Percentiles rank a stretch among this genome's conserved stretches.
phyloP scores from a whole-genome alignment of 352 stramenopile genomes.

The Halophytophthora polymorphica region DNA sequence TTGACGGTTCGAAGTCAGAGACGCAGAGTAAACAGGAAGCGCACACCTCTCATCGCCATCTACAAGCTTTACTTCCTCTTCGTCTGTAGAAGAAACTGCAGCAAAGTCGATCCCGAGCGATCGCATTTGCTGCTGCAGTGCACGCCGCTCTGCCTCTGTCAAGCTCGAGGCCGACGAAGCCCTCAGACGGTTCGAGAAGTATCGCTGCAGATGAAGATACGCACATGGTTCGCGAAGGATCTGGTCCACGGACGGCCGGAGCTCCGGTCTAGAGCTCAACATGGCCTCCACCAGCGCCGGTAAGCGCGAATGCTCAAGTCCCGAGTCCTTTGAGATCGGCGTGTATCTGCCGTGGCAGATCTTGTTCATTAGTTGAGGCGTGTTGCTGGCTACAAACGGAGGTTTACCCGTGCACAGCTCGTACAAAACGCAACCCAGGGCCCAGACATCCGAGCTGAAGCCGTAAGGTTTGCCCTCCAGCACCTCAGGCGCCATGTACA shows the following conservation, averaged over 20 bases:
- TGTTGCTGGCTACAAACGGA: conserved; percentile 52
- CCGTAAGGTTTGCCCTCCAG: conserved; percentile 78
- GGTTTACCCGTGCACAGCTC: conserved; percentile 70
- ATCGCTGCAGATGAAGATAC: conserved; percentile 30
- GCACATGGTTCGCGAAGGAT: conserved; percentile 32
- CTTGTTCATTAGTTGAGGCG: conserved; percentile 48
- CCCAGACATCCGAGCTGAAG: conserved; percentile 85
- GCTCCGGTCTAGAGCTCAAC: conserved; percentile 29
- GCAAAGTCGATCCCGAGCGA: conserved; percentile 17
- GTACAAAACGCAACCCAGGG: conserved; percentile 85
- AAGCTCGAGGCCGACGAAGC: conserved; percentile 3
- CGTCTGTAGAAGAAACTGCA: not conserved
- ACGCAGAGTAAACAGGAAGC: not conserved
- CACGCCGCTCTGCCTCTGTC: conserved; percentile 17
- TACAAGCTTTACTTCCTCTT: not conserved
- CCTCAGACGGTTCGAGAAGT: conserved; percentile 24
- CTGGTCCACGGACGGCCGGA: conserved; percentile 27
- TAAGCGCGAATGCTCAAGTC: conserved; percentile 22
- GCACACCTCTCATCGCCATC: not conserved
- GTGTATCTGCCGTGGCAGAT: conserved; percentile 46
- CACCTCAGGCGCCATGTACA: conserved; percentile 90
- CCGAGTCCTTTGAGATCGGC: conserved; percentile 24
- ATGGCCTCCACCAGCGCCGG: conserved; percentile 31
- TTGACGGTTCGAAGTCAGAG: conserved; percentile 7
- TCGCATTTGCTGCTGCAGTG: conserved; percentile 25